Percentiles rank a stretch among this genome's conserved stretches.
phyloP scores from a whole-genome alignment of 768 basidiomycete genomes.

The Calocybe gangraenosa region DNA sequence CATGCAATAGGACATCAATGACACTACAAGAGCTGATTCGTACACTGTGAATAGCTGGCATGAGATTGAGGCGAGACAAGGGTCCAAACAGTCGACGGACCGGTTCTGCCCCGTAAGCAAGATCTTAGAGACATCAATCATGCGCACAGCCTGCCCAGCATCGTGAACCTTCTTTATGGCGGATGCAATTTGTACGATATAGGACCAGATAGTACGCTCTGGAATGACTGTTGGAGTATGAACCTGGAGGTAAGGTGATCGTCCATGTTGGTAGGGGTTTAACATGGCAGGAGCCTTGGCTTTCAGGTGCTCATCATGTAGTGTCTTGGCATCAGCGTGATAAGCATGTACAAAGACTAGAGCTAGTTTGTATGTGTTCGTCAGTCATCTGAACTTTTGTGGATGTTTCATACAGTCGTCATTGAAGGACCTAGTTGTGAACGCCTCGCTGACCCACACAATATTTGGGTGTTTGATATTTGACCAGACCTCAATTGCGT shows the following conservation, averaged over 20 bases:
- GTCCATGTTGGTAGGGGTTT: constrained; percentile 19
- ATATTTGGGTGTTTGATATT: constrained; percentile 83
- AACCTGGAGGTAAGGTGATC: constrained; percentile 19
- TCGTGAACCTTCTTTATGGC: constrained; percentile 87
- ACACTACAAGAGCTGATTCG: constrained; percentile 87
- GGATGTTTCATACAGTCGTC: constrained; percentile 71
- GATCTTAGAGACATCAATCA: constrained; percentile 84
- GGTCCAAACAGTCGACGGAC: constrained; percentile 27
- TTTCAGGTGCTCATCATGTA: constrained; percentile 76
- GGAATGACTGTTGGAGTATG: constrained; percentile 41
- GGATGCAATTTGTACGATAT: constrained; percentile 83
- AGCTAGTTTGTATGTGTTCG: constrained; percentile 41
- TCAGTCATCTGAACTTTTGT: background rate
- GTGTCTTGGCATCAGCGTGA: constrained; percentile 77
- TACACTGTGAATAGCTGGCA: constrained; percentile 39
- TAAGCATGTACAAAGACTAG: constrained; percentile 91
- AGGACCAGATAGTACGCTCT: constrained; percentile 88
- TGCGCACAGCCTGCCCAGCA: constrained; percentile 71
- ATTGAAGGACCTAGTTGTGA: constrained; percentile 89
- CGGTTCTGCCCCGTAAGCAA: constrained; percentile 87
- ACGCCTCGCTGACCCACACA: constrained; percentile 82
- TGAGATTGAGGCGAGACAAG: background rate
- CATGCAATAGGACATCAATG: constrained; percentile 80
- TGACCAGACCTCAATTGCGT: constrained; percentile 81
- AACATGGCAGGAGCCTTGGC: constrained; percentile 35